Conservation (phyloP, 2,329 filamentous ascomycete species). For the Diaporthe capsici region DNA sequence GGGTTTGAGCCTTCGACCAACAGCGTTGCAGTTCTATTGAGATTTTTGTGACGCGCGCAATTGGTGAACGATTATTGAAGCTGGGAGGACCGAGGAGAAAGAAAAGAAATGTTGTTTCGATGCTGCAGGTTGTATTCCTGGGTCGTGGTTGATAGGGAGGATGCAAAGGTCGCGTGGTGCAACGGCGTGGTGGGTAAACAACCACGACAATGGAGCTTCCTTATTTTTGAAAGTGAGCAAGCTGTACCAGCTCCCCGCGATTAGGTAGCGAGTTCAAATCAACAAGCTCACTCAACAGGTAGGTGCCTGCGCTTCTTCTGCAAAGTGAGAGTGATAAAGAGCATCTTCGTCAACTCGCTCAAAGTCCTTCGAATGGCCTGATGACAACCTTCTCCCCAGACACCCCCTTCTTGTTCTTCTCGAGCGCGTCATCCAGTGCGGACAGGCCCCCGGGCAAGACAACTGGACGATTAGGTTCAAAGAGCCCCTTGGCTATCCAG, state of each 20-base stretch:
- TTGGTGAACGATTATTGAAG: background rate
- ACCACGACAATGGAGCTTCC: background rate
- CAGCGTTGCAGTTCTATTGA: background rate
- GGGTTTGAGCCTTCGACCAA: background rate
- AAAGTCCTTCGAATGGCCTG: conserved; percentile 32
- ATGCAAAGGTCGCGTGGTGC: background rate
- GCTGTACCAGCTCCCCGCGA: background rate
- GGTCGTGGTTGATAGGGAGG: background rate
- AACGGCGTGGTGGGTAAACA: background rate
- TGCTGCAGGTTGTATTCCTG: background rate
- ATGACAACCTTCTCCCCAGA: conserved; percentile 48
- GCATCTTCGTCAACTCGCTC: background rate
- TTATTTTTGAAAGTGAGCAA: background rate
- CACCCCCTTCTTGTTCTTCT: conserved; percentile 47
- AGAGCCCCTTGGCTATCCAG: conserved; percentile 49
- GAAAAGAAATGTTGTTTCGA: background rate
- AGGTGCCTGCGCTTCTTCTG: background rate
- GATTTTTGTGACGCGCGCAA: background rate
- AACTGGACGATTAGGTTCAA: conserved; percentile 48
- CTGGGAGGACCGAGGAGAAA: background rate
- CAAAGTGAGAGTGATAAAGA: background rate
- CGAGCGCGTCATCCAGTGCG: conserved; percentile 45
- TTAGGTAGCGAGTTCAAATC: background rate
- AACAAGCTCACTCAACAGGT: background rate
- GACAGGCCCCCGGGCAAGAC: conserved; percentile 49